Percentiles rank a stretch among this genome's conserved stretches.
These are phyloP conservation scores for Fragaria vesca DNA, from an alignment of 306 rosid species.

Conservation along the genomic window DNA sequence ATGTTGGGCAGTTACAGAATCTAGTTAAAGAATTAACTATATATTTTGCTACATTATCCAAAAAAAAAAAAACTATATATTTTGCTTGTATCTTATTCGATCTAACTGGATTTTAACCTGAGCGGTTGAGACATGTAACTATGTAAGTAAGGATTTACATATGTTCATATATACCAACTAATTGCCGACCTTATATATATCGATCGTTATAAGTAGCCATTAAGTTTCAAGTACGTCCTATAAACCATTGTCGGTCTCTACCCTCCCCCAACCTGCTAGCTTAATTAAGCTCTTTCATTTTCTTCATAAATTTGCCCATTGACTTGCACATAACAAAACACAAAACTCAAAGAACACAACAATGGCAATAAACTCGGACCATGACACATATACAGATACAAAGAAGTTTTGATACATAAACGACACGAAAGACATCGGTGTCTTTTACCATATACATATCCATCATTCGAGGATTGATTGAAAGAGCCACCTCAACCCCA, in stretches of 20 bases:
- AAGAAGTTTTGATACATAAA: background rate
- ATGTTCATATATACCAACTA: background rate
- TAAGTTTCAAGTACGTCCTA: background rate
- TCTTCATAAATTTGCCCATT: background rate
- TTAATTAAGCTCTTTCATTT: background rate
- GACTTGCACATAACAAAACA: background rate
- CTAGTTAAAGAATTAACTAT: too few relatives aligned
- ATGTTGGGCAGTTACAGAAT: background rate
- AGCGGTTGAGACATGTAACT: too few relatives aligned
- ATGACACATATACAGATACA: background rate
- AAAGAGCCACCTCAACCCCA: background rate
- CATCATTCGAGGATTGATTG: background rate
- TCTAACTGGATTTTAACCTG: too few relatives aligned
- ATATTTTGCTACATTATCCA: too few relatives aligned
- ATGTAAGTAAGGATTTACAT: background rate
- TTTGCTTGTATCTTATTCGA: too few relatives aligned
- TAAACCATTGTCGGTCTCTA: background rate
- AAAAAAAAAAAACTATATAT: too few relatives aligned
- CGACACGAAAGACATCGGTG: background rate
- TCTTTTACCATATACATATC: background rate
- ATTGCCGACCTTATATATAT: background rate
- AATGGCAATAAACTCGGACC: background rate
- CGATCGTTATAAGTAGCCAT: background rate
- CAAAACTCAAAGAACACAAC: background rate
- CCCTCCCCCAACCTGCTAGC: background rate